Conservation (phyloP, 2,329 filamentous ascomycete genomes). For the Fusarium falciforme region DNA sequence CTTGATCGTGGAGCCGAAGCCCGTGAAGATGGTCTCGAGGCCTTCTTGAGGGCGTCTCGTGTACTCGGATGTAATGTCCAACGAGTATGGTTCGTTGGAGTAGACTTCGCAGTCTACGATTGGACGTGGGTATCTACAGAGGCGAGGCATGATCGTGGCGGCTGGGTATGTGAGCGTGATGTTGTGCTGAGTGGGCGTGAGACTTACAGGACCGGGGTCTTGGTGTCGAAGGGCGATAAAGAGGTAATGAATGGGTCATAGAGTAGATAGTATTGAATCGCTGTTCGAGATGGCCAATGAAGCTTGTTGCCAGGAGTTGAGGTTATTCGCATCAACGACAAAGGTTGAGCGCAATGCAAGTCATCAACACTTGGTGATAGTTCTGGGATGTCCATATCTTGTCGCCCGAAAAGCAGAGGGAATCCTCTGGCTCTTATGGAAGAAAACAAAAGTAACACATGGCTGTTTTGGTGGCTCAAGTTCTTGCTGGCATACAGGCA, state of each 20-base stretch:
- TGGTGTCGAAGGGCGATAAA: not conserved
- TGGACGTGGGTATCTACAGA: not conserved
- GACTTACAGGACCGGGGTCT: not conserved
- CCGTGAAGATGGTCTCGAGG: not conserved
- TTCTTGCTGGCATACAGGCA: not conserved
- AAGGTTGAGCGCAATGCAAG: not conserved
- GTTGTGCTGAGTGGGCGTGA: not conserved
- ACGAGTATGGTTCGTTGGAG: not conserved
- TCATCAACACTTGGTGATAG: not conserved
- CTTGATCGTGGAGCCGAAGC: not conserved
- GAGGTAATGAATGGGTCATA: too few relatives aligned
- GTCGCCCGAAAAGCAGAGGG: not conserved
- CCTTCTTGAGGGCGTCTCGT: not conserved
- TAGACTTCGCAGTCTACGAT: not conserved
- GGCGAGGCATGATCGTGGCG: not conserved
- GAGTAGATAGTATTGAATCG: not conserved
- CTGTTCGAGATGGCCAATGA: not conserved
- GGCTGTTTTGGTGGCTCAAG: not conserved
- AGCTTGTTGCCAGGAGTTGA: not conserved
- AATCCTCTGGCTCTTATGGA: not conserved
- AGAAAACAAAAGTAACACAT: not conserved
- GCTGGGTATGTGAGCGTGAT: not conserved
- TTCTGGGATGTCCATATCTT: not conserved
- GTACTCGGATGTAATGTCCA: not conserved
- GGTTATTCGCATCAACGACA: not conserved